Conservation (phyloP, 768 basidiomycete genomes). For the Xerocomellus dryophilus region DNA sequence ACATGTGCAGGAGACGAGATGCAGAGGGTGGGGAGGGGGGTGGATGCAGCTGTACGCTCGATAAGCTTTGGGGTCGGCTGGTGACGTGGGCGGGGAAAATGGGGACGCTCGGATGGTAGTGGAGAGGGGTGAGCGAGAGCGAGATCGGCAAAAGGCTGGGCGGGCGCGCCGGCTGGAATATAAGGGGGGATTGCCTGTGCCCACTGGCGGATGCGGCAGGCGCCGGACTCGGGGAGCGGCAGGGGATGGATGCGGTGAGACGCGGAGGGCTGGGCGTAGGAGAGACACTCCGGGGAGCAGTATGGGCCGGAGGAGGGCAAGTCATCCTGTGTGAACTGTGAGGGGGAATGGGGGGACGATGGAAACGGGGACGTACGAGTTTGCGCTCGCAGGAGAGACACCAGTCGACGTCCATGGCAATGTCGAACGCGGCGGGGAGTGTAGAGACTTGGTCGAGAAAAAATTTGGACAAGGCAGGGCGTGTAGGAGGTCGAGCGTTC, state of each 20-base stretch:
- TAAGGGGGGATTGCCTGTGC: slow-evolving; percentile 32
- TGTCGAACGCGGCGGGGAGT: neutral
- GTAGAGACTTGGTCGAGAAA: slow-evolving; percentile 6
- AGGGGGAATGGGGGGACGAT: neutral
- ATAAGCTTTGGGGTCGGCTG: slow-evolving; percentile 36
- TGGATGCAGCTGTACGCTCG: slow-evolving; percentile 30
- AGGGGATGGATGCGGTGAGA: neutral
- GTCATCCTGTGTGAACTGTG: slow-evolving; percentile 16
- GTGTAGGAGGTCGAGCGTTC: slow-evolving; percentile 10
- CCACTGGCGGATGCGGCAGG: slow-evolving; percentile 28
- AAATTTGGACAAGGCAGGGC: slow-evolving; percentile 19
- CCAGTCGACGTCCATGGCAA: slow-evolving; percentile 64
- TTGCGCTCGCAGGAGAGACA: slow-evolving; percentile 64
- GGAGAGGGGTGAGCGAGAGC: neutral
- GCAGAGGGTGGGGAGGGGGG: slow-evolving; percentile 46
- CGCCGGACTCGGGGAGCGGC: neutral
- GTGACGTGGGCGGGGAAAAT: slow-evolving; percentile 21
- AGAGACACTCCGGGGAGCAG: slow-evolving; percentile 50
- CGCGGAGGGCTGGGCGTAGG: slow-evolving; percentile 39
- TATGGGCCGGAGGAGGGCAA: slow-evolving; percentile 40
- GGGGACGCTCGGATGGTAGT: slow-evolving; percentile 8
- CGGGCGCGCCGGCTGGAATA: slow-evolving; percentile 31
- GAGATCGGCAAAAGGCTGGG: slow-evolving; percentile 27
- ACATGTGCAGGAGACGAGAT: slow-evolving; percentile 42
- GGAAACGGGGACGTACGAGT: slow-evolving; percentile 41